A percentile compares a stretch with the other conserved stretches of the same genome.
These are phyloP conservation scores for Auricularia auricula-judae DNA, from an alignment of 768 basidiomycete species.

Conservation along the genomic window DNA sequence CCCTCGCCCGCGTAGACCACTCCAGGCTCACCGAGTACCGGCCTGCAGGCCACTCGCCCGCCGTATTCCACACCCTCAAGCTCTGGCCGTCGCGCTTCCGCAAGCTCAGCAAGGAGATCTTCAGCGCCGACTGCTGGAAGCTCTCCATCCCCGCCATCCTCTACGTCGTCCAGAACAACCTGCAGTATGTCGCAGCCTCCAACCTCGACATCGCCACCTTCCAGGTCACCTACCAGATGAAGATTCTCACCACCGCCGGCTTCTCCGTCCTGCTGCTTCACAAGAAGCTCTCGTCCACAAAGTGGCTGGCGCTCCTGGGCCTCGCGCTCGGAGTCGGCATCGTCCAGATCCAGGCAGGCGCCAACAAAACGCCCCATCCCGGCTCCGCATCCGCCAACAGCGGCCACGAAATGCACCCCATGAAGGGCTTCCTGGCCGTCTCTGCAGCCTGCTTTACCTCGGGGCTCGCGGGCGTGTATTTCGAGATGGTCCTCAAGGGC, in stretches of 20 bases:
- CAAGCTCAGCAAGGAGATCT: slow-evolving; percentile 55
- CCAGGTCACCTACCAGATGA: slow-evolving; percentile 96
- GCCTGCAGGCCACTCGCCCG: slow-evolving; percentile 7
- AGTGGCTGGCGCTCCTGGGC: slow-evolving; percentile 80
- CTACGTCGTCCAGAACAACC: slow-evolving; percentile 91
- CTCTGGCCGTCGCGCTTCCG: slow-evolving; percentile 35
- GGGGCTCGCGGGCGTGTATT: slow-evolving; percentile 94
- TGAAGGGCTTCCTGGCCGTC: slow-evolving; percentile 86
- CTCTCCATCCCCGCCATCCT: slow-evolving; percentile 92
- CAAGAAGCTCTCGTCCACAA: slow-evolving; percentile 55
- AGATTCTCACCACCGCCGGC: slow-evolving; percentile 86
- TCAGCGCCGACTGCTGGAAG: slow-evolving; percentile 93
- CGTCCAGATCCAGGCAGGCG: slow-evolving; percentile 76
- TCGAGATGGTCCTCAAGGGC: slow-evolving; percentile 94
- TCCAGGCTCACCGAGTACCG: slow-evolving; percentile 18
- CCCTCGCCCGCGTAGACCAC: slow-evolving; percentile 51
- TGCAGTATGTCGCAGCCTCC: slow-evolving; percentile 89
- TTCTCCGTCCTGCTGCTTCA: slow-evolving; percentile 78
- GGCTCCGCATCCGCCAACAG: slow-evolving; percentile 11
- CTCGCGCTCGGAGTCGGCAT: slow-evolving; percentile 84
- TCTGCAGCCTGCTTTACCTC: slow-evolving; percentile 88
- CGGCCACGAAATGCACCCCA: slow-evolving; percentile 61
- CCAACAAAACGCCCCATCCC: slow-evolving; percentile 16
- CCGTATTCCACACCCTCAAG: neutral
- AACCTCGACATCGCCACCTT: slow-evolving; percentile 94